Evolutionary conservation across 2,329 filamentous ascomycete genomes (phyloP).

Genomic region (Neocatenulostroma microsporum): DNA sequence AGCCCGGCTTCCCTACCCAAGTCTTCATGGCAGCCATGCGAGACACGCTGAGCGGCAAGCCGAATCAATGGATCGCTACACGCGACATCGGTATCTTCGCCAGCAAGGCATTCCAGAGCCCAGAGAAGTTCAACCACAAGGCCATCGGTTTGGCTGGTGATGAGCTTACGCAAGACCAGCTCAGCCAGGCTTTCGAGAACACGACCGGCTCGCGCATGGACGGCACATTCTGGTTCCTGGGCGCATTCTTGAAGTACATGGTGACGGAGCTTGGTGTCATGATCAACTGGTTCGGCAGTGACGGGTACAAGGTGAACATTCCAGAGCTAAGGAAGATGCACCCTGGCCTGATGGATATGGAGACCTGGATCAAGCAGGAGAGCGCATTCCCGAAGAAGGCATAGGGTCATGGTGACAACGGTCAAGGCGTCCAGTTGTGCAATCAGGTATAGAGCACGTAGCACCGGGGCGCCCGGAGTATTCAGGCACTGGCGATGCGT

Average conservation of each 20-base stretch:
- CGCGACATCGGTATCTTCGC: constrained; percentile 49
- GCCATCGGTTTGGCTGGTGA: constrained; percentile 47
- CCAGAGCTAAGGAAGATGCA: constrained; percentile 37
- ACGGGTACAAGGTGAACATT: constrained; percentile 45
- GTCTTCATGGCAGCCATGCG: constrained; percentile 44
- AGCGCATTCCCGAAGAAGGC: constrained; percentile 19
- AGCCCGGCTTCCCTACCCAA: constrained; percentile 42
- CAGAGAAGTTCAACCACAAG: constrained; percentile 39
- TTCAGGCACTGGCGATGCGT: too few relatives aligned
- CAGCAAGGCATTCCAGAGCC: constrained; percentile 40
- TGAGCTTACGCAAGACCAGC: constrained; percentile 43
- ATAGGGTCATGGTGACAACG: too few relatives aligned
- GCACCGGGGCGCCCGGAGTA: too few relatives aligned
- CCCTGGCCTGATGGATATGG: constrained; percentile 34
- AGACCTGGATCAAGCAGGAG: constrained; percentile 27
- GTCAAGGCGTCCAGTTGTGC: too few relatives aligned
- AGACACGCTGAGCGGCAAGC: constrained; percentile 26
- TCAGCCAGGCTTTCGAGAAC: constrained; percentile 41
- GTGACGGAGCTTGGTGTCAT: constrained; percentile 30
- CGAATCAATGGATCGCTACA: constrained; percentile 34
- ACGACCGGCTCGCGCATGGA: constrained; percentile 39
- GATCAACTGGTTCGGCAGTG: constrained; percentile 42
- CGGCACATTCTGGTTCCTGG: constrained; percentile 38
- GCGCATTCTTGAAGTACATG: constrained; percentile 35
- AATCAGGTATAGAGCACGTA: too few relatives aligned